Evolutionary conservation across 73 alveolate genomes (phyloP).

Genomic region (Paramecium pentaurelia): DNA sequence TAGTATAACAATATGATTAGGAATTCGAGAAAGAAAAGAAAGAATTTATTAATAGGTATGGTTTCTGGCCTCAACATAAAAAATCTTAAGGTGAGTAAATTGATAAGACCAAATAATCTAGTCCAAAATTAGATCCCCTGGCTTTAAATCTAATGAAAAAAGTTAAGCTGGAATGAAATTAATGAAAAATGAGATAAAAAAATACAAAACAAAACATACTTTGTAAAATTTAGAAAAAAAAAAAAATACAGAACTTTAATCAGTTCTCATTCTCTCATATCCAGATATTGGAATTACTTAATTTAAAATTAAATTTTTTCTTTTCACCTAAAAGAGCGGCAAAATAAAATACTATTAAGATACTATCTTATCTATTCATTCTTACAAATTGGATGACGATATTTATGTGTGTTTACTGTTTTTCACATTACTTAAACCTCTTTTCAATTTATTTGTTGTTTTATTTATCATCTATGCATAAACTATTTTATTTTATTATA

Average conservation of each 20-base stretch:
- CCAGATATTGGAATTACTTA: not conserved
- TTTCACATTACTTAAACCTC: not conserved
- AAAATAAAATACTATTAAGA: not conserved
- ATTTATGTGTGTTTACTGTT: not conserved
- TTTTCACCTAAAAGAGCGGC: not conserved
- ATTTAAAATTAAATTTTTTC: not conserved
- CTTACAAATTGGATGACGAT: not conserved
- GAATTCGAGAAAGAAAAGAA: conserved; percentile 19
- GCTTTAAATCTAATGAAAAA: not conserved
- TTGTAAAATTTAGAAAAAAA: not conserved
- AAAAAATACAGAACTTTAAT: not conserved
- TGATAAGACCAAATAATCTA: not conserved
- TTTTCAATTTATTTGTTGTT: not conserved
- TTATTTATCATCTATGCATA: not conserved
- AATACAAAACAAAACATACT: not conserved
- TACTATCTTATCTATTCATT: not conserved
- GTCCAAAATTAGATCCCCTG: not conserved
- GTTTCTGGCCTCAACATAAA: conserved; percentile 13
- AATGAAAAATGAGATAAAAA: not conserved
- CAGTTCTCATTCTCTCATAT: not conserved
- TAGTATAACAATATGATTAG: not conserved
- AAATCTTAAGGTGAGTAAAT: not conserved
- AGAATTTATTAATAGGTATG: conserved; percentile 19
- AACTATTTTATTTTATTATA: not conserved
- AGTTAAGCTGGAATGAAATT: not conserved